phyloP scores from a whole-genome alignment of 2,329 filamentous ascomycete genomes.

The Trichoderma sp. region DNA sequence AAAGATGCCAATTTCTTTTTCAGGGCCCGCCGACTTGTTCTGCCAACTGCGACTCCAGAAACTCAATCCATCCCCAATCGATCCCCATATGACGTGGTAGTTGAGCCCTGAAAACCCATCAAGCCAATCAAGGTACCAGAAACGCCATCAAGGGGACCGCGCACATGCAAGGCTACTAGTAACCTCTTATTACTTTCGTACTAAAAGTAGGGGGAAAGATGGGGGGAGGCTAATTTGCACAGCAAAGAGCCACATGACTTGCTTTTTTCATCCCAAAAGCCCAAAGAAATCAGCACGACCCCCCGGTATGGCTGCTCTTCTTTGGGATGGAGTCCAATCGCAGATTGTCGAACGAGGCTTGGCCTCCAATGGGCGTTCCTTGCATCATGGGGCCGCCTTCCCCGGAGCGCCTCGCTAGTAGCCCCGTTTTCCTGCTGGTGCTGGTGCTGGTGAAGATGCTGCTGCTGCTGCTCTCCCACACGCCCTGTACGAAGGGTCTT shows the following conservation, averaged over 20 bases:
- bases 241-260: conserved; percentile 10
- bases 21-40: too few relatives aligned
- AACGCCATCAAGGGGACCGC: background rate
- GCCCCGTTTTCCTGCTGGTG: background rate
- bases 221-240: conserved; percentile 9
- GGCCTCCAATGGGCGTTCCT: background rate
- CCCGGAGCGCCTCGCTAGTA: conserved; percentile 5
- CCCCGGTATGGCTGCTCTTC: background rate
- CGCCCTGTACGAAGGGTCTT: conserved; percentile 12
- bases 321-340: background rate
- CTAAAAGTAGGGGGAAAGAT: too few relatives aligned
- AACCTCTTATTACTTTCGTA: too few relatives aligned
- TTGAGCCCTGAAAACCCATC: background rate
- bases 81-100: conserved; percentile 19
- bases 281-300: background rate
- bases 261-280: background rate
- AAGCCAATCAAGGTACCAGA: background rate
- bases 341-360: background rate
- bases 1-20: background rate
- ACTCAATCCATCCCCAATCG: background rate
- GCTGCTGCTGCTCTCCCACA: background rate
- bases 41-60: background rate
- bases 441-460: background rate
- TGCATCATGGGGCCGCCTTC: background rate
- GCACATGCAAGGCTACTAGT: conserved; percentile 18